Conservation (phyloP, 305 asterid species). For the Fraxinus velutina region DNA sequence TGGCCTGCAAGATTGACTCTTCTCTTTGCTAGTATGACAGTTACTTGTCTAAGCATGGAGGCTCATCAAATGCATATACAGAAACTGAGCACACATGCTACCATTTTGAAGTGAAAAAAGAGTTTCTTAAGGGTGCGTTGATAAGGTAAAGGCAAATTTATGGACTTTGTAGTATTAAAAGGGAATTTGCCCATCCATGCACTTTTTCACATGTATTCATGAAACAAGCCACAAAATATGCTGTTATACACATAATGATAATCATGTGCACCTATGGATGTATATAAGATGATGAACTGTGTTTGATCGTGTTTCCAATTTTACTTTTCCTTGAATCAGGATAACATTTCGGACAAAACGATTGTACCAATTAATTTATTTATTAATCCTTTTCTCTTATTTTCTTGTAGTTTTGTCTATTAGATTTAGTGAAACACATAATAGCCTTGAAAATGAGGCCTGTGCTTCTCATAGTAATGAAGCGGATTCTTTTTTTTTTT, state of each 20-base stretch:
- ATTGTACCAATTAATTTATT: neutral
- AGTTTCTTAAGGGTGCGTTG: conserved; percentile 86
- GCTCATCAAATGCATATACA: conserved; percentile 97
- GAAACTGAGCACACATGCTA: conserved; percentile 97
- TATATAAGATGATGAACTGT: neutral
- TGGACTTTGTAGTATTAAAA: neutral
- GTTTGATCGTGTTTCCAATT: neutral
- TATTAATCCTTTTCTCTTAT: neutral
- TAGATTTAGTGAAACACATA: neutral
- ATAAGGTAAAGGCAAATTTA: conserved; percentile 49
- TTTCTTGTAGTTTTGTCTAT: neutral
- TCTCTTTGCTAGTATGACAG: conserved; percentile 76
- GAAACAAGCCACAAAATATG: conserved; percentile 2
- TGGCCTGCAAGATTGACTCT: conserved; percentile 36
- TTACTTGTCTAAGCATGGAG: conserved; percentile 96
- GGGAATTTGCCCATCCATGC: neutral
- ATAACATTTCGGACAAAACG: neutral
- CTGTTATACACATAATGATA: neutral
- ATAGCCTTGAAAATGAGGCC: neutral
- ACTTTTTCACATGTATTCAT: neutral
- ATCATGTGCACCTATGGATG: neutral
- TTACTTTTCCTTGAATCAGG: neutral
- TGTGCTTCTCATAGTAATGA: neutral
- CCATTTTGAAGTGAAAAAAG: conserved; percentile 90
- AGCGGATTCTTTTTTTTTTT: neutral